A percentile compares a stretch with the other conserved stretches of the same genome.
These are phyloP conservation scores for Selenicereus undatus DNA, from an alignment of 148 eudicot species.

Conservation along the genomic window DNA sequence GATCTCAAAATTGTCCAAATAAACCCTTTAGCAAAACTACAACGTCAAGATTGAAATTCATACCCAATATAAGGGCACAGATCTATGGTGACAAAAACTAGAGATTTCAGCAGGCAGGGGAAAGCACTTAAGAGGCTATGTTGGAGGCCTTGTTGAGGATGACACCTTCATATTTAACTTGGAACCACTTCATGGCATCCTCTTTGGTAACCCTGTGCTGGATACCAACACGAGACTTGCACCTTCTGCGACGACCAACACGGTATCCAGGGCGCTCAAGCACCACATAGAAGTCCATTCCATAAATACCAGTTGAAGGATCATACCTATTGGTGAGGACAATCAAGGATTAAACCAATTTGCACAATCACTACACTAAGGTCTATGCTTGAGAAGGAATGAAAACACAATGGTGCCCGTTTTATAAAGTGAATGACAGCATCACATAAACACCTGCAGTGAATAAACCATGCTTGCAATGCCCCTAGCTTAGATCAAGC, in stretches of 20 bases:
- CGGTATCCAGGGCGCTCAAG: slow-evolving; percentile 73
- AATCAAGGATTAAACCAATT: not conserved
- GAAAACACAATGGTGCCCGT: too few relatives aligned
- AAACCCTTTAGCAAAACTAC: not conserved
- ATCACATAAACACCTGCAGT: too few relatives aligned
- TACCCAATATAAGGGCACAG: not conserved
- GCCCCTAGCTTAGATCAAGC: too few relatives aligned
- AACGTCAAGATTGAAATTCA: not conserved
- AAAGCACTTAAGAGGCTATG: not conserved
- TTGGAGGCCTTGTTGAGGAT: slow-evolving; percentile 67
- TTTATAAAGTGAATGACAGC: too few relatives aligned
- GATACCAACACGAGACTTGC: slow-evolving; percentile 78
- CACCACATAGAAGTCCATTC: slow-evolving; percentile 73
- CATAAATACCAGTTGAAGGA: slow-evolving; percentile 76
- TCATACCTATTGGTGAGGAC: slow-evolving; percentile 44
- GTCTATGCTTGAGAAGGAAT: too few relatives aligned
- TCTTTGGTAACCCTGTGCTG: slow-evolving; percentile 80
- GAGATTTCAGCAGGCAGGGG: not conserved
- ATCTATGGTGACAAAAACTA: too few relatives aligned
- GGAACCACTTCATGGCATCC: slow-evolving; percentile 80
- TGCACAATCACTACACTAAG: not conserved
- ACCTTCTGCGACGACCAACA: slow-evolving; percentile 69
- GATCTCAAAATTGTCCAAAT: not conserved
- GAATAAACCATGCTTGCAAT: too few relatives aligned
- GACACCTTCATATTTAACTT: slow-evolving; percentile 67